Evolutionary conservation across 129 eudicot genomes (phyloP).

Genomic region (carrot (Daucus carota)): DNA sequence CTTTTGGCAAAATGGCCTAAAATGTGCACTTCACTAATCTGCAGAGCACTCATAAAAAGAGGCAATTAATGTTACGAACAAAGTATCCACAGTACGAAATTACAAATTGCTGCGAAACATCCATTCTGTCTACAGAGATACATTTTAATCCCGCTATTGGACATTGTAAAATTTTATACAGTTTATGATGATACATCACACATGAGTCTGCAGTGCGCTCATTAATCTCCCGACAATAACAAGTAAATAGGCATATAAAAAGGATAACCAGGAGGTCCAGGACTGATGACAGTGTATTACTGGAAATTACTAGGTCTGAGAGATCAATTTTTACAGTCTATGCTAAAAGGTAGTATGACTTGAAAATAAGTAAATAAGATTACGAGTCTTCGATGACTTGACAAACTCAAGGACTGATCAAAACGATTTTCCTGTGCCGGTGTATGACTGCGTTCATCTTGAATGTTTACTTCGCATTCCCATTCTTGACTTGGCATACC

Average conservation of each 20-base stretch:
- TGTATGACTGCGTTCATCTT: constrained; percentile 27
- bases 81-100: not conserved
- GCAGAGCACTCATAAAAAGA: not conserved
- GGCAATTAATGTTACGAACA: not conserved
- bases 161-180: not conserved
- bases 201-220: not conserved
- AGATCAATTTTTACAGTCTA: not conserved
- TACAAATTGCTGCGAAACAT: not conserved
- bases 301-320: not conserved
- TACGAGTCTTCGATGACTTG: not conserved
- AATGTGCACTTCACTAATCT: too few species aligned
- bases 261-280: not conserved
- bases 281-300: not conserved
- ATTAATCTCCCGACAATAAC: too few species aligned
- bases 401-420: not conserved
- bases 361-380: not conserved
- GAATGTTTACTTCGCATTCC: constrained; percentile 90
- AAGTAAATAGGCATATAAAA: not conserved
- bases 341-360: not conserved
- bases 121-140: not conserved
- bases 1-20: not conserved
- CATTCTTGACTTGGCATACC: constrained; percentile 91
- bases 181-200: not conserved
- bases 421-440: not conserved
- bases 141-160: not conserved